Base-by-base conservation (phyloP, 1,284 basidiomycete species). In the Spongispora temasekensis region DNA sequence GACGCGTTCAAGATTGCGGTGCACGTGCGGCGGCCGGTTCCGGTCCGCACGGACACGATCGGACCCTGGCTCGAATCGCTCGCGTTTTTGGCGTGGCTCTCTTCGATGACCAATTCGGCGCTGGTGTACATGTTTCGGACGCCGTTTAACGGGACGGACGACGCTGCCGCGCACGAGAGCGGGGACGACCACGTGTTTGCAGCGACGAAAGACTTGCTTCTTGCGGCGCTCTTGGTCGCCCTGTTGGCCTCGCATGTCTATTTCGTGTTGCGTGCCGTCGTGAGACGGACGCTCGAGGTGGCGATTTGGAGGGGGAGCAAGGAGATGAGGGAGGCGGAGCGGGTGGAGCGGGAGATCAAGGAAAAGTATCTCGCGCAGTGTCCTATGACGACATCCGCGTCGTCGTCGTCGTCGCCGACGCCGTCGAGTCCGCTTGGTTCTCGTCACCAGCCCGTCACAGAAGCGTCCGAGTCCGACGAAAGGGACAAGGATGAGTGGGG, bases 1-100 rank as follows among this genome's bases (percentile, higher is more conserved):
- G 97, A 99, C 74, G 95, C 97, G 2, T 91, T 97, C 82, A 99
- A 99, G 80, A 91, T 99, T 72, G 88, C 90, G 8, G 85, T 89
- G 17, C 95, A 97, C 71, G 83, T 87, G 55, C 85, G 94, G 13
- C 84, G 95, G 21, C 94, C 97, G 2, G 83, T 97, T 40, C 95
- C 97, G 0, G 78, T 82, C 17, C 88, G 96, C 10, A 90, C 91
- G 13, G 95, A 97, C 71, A 91, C 89, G 5, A 95, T 98, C 65
- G 97, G 97, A 0, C 91, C 95, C 0, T 99, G 97, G 97, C 83
- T 98, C 44, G 90, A 96, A 61, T 88, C 90, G 6, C 79, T 99
- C 65, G 85, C 87, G n/a, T 90, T 94, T 78, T 82, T 98, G 70
- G 84, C 91, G 13, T 97, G 94, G 94, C 79, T 97, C 55, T 88